These are phyloP conservation scores for Rhizopogon rudus DNA, from an alignment of 768 basidiomycete species.

Conservation along the genomic window DNA sequence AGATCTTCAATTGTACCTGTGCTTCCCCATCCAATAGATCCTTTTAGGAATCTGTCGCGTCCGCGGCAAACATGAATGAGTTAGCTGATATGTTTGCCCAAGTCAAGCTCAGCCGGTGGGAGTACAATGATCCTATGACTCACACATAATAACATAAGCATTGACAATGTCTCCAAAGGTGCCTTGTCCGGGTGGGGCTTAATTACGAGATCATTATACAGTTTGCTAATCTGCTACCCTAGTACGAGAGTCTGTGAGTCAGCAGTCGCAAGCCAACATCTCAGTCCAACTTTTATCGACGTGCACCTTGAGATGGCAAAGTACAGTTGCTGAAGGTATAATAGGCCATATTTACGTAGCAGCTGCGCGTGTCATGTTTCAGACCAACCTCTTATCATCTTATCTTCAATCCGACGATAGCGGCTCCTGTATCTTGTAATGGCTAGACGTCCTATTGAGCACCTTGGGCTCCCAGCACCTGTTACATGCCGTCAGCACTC, in stretches of 20 bases:
- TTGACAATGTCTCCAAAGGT: constrained; percentile 74
- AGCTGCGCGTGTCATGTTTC: constrained; percentile 27
- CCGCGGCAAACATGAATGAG: no score
- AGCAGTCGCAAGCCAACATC: not conserved
- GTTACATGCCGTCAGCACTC: not conserved
- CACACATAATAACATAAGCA: constrained; percentile 63
- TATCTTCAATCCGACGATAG: constrained; percentile 64
- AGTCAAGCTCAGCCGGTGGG: no score
- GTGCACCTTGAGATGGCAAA: constrained; percentile 74
- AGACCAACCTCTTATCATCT: constrained; percentile 60
- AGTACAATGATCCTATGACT: not conserved
- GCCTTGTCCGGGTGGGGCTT: constrained; percentile 65
- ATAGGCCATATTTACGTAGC: constrained; percentile 82
- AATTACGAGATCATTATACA: constrained; percentile 74
- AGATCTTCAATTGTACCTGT: no score
- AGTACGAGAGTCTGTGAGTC: not conserved
- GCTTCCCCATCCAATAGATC: no score
- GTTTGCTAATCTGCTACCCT: not conserved
- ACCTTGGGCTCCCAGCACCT: constrained; percentile 84
- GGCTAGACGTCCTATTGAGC: constrained; percentile 65
- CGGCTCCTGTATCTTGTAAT: constrained; percentile 70
- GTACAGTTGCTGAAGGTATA: constrained; percentile 80
- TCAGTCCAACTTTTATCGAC: constrained; percentile 49
- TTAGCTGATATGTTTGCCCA: no score
- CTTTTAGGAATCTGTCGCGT: no score